Base-by-base conservation (phyloP, 164 flowering plant genomes). In the Tetracentron sinense region DNA sequence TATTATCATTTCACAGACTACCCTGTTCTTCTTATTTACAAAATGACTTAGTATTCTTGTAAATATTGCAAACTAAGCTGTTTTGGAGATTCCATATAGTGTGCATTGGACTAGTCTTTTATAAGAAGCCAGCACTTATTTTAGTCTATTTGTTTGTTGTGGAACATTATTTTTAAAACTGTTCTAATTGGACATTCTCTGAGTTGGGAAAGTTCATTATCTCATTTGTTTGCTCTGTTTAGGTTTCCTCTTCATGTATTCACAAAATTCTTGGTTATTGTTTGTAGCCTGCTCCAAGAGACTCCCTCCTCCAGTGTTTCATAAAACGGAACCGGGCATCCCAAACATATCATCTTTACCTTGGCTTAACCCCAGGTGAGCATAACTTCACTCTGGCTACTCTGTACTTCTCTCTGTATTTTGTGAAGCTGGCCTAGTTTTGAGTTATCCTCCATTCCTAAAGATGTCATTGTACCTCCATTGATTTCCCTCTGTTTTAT, bases 281-380 rank as follows among this genome's bases (percentile, higher is more conserved):
- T 57, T 70, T 79, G 73, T 84, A 93, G 98, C 98, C 98, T 63
- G 98, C 95, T 23, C 86, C 96, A 44, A 88, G 88, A 69, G 89
- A 89, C 27, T 49, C 70, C 63, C 87, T 83, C 19, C 63, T 88
- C 47, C 88, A 85, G 69, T 93, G 98, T 75, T 93, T 79, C 65
- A 94, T 91, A 75, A 89, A 73, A 74, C 76, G 98, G 65, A 81
- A 84, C 57, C 72, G 89, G 26, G 61, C 77, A 22, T 72, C 79
- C 8, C 91, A 86, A 28, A 85, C 92, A 6, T 91, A 85, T 66
- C 78, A 77, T 54, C 87, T 94, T 55, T 94, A 74, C 66, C 84
- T 86, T 50, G 84, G 88, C 56, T 67, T 87, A 60, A 84, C 87
- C 23, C 87, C 76, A 74, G 87, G 94, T 85, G 72, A 74, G 83